phyloP scores from a whole-genome alignment of 805 yeast species.

The Yarrowia sp. region DNA sequence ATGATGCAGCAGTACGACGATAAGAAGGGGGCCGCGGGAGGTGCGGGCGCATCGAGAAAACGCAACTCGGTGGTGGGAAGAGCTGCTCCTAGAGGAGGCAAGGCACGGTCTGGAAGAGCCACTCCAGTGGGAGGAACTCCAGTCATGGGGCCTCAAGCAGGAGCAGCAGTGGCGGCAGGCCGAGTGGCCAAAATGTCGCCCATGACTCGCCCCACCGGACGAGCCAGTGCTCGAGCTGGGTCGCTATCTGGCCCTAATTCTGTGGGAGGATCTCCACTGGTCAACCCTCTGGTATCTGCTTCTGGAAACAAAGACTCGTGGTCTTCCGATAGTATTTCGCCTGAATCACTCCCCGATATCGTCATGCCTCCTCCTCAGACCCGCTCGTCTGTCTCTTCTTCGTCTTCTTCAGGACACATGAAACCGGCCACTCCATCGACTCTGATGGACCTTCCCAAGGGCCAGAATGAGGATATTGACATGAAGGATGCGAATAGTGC shows the following conservation, averaged over 20 bases:
- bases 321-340: constrained; percentile 22
- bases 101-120: constrained; percentile 13
- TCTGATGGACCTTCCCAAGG: constrained; percentile 24
- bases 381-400: not conserved
- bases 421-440: constrained; percentile 25
- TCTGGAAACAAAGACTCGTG: constrained; percentile 20
- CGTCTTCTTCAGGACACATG: constrained; percentile 1
- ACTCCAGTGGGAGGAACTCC: constrained; percentile 11
- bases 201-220: constrained; percentile 27
- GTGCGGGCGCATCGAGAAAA: not conserved
- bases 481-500: constrained; percentile 19
- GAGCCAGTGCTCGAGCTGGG: constrained; percentile 11
- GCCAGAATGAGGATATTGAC: constrained; percentile 12
- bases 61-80: constrained; percentile 13
- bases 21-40: not conserved
- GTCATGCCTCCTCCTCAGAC: constrained; percentile 30
- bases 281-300: constrained; percentile 12
- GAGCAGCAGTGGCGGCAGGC: not conserved
- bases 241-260: constrained; percentile 11
- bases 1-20: constrained; percentile 15
- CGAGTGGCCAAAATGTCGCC: constrained; percentile 32
- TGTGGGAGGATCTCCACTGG: constrained; percentile 10
- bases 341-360: constrained; percentile 26
- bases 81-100: not conserved
- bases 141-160: constrained; percentile 19